Evolutionary conservation across 495 filamentous ascomycete genomes (phyloP).

Genomic region (Elasticomyces elasticus): DNA sequence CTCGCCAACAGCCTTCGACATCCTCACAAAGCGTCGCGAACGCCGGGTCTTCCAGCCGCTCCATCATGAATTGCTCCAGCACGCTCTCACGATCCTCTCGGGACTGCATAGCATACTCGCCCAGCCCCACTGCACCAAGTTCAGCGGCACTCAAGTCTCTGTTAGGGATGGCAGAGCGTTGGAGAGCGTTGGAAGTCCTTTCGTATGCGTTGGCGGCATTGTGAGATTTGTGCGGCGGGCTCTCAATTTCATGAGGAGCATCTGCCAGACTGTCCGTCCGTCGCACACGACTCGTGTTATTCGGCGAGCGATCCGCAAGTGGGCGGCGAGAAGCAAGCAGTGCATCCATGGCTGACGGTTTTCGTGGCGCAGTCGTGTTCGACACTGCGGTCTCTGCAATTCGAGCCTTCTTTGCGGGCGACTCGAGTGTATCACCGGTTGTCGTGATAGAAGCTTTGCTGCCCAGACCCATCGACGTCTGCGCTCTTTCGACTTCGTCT

Average conservation of each 20-base stretch:
- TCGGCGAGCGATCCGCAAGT: not conserved
- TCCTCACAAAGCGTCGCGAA: conserved; percentile 38
- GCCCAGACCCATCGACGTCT: not conserved
- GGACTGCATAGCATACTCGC: conserved; percentile 28
- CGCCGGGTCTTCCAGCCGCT: conserved; percentile 32
- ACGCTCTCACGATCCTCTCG: conserved; percentile 28
- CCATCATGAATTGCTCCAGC: conserved; percentile 36
- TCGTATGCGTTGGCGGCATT: not conserved
- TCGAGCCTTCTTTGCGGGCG: not conserved
- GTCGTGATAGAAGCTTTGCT: not conserved
- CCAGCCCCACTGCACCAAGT: conserved; percentile 6
- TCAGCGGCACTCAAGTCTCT: no score
- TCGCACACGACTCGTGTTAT: not conserved
- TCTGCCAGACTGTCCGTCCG: conserved; percentile 13
- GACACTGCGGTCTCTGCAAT: not conserved
- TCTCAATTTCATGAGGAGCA: conserved; percentile 15
- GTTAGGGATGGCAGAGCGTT: not conserved
- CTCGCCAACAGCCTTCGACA: conserved; percentile 32
- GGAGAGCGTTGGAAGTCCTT: not conserved
- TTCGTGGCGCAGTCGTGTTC: not conserved
- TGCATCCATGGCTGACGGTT: conserved; percentile 12
- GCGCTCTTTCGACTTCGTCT: not conserved
- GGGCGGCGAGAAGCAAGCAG: not conserved
- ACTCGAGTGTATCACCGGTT: not conserved
- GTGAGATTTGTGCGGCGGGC: not conserved